Conservation (phyloP, 768 basidiomycete species). For the Tulasnella sp. region DNA sequence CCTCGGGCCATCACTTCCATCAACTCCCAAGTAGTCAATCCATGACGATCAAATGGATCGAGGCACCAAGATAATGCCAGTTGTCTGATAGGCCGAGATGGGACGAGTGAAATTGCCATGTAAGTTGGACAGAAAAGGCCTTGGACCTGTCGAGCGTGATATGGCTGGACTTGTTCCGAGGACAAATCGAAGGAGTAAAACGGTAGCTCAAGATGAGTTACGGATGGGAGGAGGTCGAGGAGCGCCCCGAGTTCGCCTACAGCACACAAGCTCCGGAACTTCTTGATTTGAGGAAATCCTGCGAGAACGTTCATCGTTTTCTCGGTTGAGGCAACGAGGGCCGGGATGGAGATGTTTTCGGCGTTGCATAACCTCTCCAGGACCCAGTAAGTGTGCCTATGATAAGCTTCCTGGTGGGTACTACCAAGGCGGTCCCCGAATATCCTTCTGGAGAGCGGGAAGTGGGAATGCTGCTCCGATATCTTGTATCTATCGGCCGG, state of each 20-base stretch:
- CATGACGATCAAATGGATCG: background rate
- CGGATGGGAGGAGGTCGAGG: background rate
- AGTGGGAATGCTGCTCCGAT: too few relatives aligned
- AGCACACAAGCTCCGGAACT: background rate
- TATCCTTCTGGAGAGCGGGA: background rate
- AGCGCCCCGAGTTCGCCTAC: background rate
- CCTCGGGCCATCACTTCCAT: background rate
- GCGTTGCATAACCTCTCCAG: background rate
- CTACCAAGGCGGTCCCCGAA: background rate
- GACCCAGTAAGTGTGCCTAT: background rate
- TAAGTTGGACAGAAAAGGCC: background rate
- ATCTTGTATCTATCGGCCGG: background rate
- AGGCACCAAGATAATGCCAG: background rate
- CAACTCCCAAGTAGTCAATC: background rate
- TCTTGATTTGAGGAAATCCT: background rate
- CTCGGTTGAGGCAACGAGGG: too few relatives aligned
- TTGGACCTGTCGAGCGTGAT: background rate
- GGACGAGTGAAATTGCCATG: background rate
- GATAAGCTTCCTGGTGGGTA: background rate
- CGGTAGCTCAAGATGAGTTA: background rate
- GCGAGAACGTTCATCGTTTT: background rate
- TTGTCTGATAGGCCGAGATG: background rate
- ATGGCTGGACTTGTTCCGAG: background rate
- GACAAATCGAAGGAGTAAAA: too few relatives aligned
- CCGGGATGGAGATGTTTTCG: background rate